Conservation (phyloP, 495 filamentous ascomycete species). For the Penicillium cosmopolitanum region DNA sequence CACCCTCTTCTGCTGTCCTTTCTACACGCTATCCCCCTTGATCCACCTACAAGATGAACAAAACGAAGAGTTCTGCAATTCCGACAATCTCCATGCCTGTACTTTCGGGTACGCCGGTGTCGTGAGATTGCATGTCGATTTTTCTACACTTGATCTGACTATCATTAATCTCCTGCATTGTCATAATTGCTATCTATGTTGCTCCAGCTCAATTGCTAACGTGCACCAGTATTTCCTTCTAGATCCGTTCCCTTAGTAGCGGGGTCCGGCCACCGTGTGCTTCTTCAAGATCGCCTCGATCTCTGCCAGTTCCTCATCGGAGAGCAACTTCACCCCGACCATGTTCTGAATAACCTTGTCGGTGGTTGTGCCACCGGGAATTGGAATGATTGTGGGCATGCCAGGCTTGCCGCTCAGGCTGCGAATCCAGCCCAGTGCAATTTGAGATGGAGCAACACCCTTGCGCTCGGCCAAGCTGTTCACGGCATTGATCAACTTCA, state of each 20-base stretch:
- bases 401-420: slow-evolving; percentile 59
- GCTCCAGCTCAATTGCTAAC: not conserved
- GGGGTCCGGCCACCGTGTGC: slow-evolving; percentile 40
- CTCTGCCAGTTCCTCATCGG: slow-evolving; percentile 49
- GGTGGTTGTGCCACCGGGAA: slow-evolving; percentile 67
- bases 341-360: slow-evolving; percentile 53
- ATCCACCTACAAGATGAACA: slow-evolving; percentile 41
- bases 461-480: slow-evolving; percentile 69
- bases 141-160: slow-evolving; percentile 63
- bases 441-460: slow-evolving; percentile 71
- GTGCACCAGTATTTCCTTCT: not conserved
- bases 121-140: slow-evolving; percentile 56
- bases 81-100: slow-evolving; percentile 50
- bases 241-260: slow-evolving; percentile 30
- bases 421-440: slow-evolving; percentile 76
- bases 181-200: slow-evolving; percentile 5
- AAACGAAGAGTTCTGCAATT: slow-evolving; percentile 61
- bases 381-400: slow-evolving; percentile 76
- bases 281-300: slow-evolving; percentile 47
- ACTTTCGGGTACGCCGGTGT: slow-evolving; percentile 17
- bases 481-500: slow-evolving; percentile 69
- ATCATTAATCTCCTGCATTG: slow-evolving; percentile 7
- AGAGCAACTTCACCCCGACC: slow-evolving; percentile 37
- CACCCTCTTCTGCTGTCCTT: not conserved
- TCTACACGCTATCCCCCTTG: not conserved